Evolutionary conservation across 768 basidiomycete species (phyloP).

Genomic region (Trametes coccinea): DNA sequence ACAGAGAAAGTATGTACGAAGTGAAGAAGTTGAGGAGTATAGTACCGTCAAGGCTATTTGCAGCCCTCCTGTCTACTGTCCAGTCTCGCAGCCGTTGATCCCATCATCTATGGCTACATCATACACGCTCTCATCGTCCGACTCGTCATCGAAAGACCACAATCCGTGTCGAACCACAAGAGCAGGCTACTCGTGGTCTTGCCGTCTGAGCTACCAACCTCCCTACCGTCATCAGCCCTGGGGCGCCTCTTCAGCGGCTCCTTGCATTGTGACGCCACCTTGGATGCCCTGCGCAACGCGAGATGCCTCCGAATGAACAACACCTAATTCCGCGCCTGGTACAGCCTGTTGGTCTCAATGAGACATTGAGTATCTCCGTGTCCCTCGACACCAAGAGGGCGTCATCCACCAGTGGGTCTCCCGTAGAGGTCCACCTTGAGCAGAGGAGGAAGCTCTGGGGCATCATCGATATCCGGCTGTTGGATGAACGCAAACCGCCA

Average conservation of each 20-base stretch:
- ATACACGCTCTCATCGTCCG: not conserved
- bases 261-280: too few species aligned
- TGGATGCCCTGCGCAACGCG: too few species aligned
- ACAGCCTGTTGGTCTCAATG: not conserved
- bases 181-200: not conserved
- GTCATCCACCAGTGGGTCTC: constrained; percentile 4
- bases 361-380: not conserved
- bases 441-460: not conserved
- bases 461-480: not conserved
- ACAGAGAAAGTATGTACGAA: too few species aligned
- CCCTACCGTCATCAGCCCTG: not conserved
- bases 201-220: not conserved
- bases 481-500: too few species aligned
- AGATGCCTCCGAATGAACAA: not conserved
- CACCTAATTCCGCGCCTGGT: not conserved
- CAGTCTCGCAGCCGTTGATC: too few species aligned
- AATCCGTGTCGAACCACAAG: not conserved
- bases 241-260: too few species aligned
- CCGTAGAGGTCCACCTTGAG: constrained; percentile 1
- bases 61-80: too few species aligned
- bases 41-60: too few species aligned
- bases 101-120: not conserved
- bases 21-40: too few species aligned
- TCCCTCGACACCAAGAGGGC: constrained; percentile 16
- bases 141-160: not conserved